These are phyloP conservation scores for Nemania diffusa DNA, from an alignment of 2,329 filamentous ascomycete genomes.

Conservation along the genomic window DNA sequence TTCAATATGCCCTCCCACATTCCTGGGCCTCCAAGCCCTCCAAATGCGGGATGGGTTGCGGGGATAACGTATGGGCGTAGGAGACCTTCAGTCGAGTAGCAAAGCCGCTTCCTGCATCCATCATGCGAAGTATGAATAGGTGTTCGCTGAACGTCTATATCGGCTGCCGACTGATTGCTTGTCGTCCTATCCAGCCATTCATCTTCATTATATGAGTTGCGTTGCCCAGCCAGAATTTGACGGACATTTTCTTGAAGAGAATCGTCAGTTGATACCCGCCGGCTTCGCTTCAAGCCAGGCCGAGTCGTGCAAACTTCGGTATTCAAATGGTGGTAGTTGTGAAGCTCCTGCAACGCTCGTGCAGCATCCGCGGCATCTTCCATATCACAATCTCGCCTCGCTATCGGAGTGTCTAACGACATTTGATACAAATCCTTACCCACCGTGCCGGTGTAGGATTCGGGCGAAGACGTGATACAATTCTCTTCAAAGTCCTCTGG, in stretches of 20 bases:
- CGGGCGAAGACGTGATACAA: slow-evolving; percentile 64
- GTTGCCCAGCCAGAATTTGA: slow-evolving; percentile 61
- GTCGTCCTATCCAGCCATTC: slow-evolving; percentile 53
- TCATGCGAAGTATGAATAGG: slow-evolving; percentile 52
- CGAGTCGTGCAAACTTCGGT: slow-evolving; percentile 49
- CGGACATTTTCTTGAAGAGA: slow-evolving; percentile 75
- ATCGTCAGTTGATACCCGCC: slow-evolving; percentile 67
- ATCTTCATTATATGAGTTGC: slow-evolving; percentile 50
- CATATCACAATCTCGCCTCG: slow-evolving; percentile 58
- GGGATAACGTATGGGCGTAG: slow-evolving; percentile 59
- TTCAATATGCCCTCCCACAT: slow-evolving; percentile 75
- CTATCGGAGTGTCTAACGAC: slow-evolving; percentile 60
- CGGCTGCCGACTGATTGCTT: slow-evolving; percentile 49
- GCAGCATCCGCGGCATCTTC: slow-evolving; percentile 67
- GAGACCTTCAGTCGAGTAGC: slow-evolving; percentile 69
- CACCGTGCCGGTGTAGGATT: slow-evolving; percentile 65
- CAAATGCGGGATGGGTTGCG: slow-evolving; percentile 60
- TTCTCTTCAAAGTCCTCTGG: slow-evolving; percentile 66
- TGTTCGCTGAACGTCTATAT: slow-evolving; percentile 39
- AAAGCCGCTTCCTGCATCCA: slow-evolving; percentile 71
- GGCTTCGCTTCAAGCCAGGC: slow-evolving; percentile 67
- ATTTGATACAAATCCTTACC: slow-evolving; percentile 63
- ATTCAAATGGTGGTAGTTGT: slow-evolving; percentile 59
- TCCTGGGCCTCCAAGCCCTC: slow-evolving; percentile 65
- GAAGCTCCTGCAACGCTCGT: slow-evolving; percentile 68